phyloP scores from a whole-genome alignment of 139 green algal species.

The Chlamydomonas sp. region DNA sequence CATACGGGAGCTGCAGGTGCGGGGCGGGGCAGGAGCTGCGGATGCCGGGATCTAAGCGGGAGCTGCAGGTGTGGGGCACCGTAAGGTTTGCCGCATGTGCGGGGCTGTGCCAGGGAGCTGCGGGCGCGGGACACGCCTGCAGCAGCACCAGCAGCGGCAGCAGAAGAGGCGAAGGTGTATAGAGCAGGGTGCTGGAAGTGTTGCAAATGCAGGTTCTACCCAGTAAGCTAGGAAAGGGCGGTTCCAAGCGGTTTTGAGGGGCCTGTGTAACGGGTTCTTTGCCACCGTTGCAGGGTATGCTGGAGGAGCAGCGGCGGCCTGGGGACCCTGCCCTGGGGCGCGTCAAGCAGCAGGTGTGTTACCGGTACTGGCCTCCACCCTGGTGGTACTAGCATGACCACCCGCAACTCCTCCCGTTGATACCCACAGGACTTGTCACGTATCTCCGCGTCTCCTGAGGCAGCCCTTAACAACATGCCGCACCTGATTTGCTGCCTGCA shows the following conservation, averaged over 20 bases:
- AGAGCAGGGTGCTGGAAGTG: too few species aligned
- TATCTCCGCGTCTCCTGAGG: too few species aligned
- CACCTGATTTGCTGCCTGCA: background rate
- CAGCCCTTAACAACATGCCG: background rate
- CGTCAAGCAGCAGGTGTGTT: slow-evolving; percentile 38
- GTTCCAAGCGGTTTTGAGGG: too few species aligned
- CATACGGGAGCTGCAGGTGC: slow-evolving; percentile 33
- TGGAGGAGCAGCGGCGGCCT: background rate
- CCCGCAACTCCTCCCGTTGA: too few species aligned
- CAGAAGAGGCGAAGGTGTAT: too few species aligned
- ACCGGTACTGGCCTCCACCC: background rate
- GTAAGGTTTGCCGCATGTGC: background rate
- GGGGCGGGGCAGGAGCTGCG: slow-evolving; percentile 2
- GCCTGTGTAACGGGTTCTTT: background rate
- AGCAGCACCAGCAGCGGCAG: too few species aligned
- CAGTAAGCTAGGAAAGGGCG: too few species aligned
- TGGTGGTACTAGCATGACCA: too few species aligned
- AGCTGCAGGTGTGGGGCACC: background rate
- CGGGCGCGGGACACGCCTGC: too few species aligned
- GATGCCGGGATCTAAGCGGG: too few species aligned
- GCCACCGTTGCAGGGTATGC: background rate
- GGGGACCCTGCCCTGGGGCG: background rate
- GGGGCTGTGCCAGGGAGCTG: background rate
- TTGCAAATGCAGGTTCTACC: too few species aligned
- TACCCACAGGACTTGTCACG: too few species aligned